Percentiles rank a stretch among this genome's conserved stretches.
Conservation (phyloP, 2,329 filamentous ascomycete species). For the Onygena corvina region DNA sequence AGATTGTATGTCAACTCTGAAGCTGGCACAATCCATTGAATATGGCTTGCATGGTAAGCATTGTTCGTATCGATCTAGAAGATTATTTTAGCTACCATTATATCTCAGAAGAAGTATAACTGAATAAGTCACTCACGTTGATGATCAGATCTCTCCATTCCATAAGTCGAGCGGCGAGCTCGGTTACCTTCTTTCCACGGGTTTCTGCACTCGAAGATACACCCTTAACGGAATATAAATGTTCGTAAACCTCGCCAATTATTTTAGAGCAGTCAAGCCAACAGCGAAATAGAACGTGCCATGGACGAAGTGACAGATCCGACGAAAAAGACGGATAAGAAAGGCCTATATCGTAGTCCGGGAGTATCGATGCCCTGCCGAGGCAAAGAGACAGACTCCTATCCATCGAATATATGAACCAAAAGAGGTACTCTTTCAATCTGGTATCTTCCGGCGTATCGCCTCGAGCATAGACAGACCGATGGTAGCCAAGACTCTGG, state of each 20-base stretch:
- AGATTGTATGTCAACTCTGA: slow-evolving; percentile 28
- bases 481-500: slow-evolving; percentile 52
- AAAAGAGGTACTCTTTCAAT: slow-evolving; percentile 37
- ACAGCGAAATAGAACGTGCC: slow-evolving; percentile 38
- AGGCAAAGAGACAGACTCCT: slow-evolving; percentile 48
- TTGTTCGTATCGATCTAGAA: slow-evolving; percentile 14
- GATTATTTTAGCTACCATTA: too few species aligned
- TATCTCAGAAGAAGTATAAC: neutral
- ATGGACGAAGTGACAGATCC: slow-evolving; percentile 21
- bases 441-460: slow-evolving; percentile 19
- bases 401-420: slow-evolving; percentile 49
- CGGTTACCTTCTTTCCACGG: slow-evolving; percentile 21
- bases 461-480: slow-evolving; percentile 24
- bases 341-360: slow-evolving; percentile 49
- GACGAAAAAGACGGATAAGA: slow-evolving; percentile 26
- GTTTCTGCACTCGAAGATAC: slow-evolving; percentile 20
- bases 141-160: slow-evolving; percentile 11
- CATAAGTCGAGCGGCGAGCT: slow-evolving; percentile 22
- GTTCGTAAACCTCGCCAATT: slow-evolving; percentile 48
- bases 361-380: slow-evolving; percentile 47
- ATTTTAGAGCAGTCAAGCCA: slow-evolving; percentile 48
- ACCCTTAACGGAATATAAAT: slow-evolving; percentile 39
- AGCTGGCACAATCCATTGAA: slow-evolving; percentile 21
- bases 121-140: slow-evolving; percentile 2
- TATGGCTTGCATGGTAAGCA: slow-evolving; percentile 18